These are phyloP conservation scores for Suillus sp. DNA, from an alignment of 768 basidiomycete species.

Conservation along the genomic window DNA sequence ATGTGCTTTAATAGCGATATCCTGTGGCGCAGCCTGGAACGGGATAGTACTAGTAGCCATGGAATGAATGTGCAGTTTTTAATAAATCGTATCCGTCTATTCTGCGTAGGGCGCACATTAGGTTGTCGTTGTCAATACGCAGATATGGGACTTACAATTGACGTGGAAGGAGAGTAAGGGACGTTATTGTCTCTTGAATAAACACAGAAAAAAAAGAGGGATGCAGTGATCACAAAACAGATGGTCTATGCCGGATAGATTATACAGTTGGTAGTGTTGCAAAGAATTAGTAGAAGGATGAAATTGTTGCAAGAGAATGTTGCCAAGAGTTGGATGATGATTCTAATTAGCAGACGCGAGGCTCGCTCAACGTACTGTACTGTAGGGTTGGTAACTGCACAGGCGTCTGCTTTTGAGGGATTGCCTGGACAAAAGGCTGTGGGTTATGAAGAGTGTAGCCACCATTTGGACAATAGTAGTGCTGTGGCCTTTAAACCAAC, in stretches of 20 bases:
- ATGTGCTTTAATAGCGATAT: conserved; percentile 20
- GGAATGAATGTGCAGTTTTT: conserved; percentile 6
- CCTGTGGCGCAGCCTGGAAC: conserved; percentile 17
- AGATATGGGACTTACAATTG: conserved; percentile 10
- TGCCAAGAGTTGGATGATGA: conserved; percentile 9
- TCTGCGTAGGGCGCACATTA: conserved; percentile 11
- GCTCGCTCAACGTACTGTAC: conserved; percentile 21
- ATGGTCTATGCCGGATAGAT: background rate
- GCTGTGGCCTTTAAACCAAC: conserved; percentile 5
- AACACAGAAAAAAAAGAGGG: conserved; percentile 8
- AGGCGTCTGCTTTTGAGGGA: conserved; percentile 18
- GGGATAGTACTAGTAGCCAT: conserved; percentile 12
- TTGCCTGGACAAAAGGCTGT: conserved; percentile 17
- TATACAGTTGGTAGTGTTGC: conserved; percentile 4
- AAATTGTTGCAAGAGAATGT: background rate
- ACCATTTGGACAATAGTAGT: conserved; percentile 25
- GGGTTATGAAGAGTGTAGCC: conserved; percentile 15
- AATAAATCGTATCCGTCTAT: conserved; percentile 12
- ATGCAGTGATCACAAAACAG: conserved; percentile 7
- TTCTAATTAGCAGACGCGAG: conserved; percentile 17
- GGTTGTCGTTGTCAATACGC: background rate
- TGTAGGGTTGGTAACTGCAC: background rate
- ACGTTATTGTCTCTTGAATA: background rate
- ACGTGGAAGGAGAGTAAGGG: background rate
- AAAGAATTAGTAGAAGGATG: background rate